Conservation (phyloP, 2,329 filamentous ascomycete genomes). For the Cordyceps fumosorosea region DNA sequence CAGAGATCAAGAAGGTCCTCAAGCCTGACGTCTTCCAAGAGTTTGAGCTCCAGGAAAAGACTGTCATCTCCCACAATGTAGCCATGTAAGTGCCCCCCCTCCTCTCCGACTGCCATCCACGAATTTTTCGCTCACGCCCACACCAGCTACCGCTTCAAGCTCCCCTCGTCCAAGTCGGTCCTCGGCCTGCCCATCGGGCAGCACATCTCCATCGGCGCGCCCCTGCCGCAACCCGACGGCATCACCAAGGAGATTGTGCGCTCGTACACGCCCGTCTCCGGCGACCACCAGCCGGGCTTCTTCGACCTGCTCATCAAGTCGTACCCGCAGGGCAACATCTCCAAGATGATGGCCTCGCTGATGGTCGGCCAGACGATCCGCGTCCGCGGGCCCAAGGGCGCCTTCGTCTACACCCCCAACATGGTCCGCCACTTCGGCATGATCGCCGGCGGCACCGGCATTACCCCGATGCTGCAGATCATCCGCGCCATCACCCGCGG, state of each 20-base stretch:
- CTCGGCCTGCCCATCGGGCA: slow-evolving; percentile 97
- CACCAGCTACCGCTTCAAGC: slow-evolving; percentile 78
- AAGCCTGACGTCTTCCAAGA: slow-evolving; percentile 85
- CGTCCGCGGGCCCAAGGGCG: slow-evolving; percentile 90
- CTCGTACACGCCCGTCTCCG: slow-evolving; percentile 88
- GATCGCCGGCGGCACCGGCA: slow-evolving; percentile 95
- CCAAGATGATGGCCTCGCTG: slow-evolving; percentile 79
- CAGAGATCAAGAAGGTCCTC: slow-evolving; percentile 74
- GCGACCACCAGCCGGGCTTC: slow-evolving; percentile 81
- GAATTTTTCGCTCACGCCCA: not conserved
- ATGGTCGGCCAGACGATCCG: slow-evolving; percentile 81
- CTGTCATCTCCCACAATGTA: slow-evolving; percentile 92
- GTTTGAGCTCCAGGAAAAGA: slow-evolving; percentile 92
- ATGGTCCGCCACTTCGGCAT: slow-evolving; percentile 96
- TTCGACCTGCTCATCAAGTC: slow-evolving; percentile 98
- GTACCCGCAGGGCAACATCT: slow-evolving; percentile 96
- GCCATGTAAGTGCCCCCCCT: slow-evolving; percentile 61
- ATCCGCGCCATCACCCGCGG: slow-evolving; percentile 84
- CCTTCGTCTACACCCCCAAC: slow-evolving; percentile 95
- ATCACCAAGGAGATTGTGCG: slow-evolving; percentile 76
- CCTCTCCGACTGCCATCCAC: not conserved
- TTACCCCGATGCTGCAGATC: slow-evolving; percentile 97
- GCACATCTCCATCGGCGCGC: slow-evolving; percentile 92
- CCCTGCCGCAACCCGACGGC: slow-evolving; percentile 60
- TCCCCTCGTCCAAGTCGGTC: slow-evolving; percentile 70